A percentile compares a stretch with the other conserved stretches of the same genome.
Evolutionary conservation across 768 basidiomycete genomes (phyloP).

Genomic region (Cubamyces sp.): DNA sequence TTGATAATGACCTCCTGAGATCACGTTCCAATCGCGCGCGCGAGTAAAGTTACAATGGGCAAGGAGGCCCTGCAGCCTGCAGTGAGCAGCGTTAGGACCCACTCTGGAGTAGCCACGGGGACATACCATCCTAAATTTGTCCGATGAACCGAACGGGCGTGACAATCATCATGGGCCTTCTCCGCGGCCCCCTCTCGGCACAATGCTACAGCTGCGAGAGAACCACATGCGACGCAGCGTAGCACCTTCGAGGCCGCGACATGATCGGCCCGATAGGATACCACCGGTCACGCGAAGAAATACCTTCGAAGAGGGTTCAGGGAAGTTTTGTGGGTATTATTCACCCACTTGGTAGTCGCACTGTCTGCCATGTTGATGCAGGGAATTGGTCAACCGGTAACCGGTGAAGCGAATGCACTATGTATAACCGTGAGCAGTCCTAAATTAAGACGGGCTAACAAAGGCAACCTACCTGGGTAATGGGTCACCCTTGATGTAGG

Average conservation of each 20-base stretch:
- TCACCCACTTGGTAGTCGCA: no score
- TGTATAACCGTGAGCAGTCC: slow-evolving; percentile 15
- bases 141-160: neutral
- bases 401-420: neutral
- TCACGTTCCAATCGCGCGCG: no score
- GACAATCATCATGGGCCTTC: neutral
- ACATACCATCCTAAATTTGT: slow-evolving; percentile 17
- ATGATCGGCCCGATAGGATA: neutral
- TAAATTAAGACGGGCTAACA: neutral
- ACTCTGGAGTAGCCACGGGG: neutral
- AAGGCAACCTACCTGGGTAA: slow-evolving; percentile 3
- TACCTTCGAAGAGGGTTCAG: neutral
- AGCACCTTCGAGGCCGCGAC: neutral
- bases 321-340: neutral
- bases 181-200: neutral
- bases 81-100: neutral
- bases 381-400: neutral
- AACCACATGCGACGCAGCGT: neutral
- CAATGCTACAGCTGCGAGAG: neutral
- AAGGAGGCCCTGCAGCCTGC: no score
- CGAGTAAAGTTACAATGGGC: no score
- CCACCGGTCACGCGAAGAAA: neutral
- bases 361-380: no score
- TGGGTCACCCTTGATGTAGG: neutral
- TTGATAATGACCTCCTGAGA: no score